A percentile compares a stretch with the other conserved stretches of the same genome.
phyloP scores from a whole-genome alignment of 2,329 filamentous ascomycete genomes.

The Nemania abortiva region DNA sequence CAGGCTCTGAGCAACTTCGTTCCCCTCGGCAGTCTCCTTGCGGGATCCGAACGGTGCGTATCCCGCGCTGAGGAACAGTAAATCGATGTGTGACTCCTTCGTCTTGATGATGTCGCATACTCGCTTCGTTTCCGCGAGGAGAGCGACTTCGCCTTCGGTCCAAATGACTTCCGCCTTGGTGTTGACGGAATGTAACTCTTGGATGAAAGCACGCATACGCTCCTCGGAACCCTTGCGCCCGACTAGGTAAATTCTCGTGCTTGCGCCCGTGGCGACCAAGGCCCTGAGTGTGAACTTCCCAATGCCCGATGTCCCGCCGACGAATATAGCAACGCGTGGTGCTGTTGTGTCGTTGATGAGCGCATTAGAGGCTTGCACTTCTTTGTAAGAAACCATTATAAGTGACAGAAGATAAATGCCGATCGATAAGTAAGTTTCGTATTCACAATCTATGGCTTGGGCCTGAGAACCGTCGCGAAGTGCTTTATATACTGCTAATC shows the following conservation, averaged over 20 bases:
- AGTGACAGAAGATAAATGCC: neutral
- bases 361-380: constrained; percentile 56
- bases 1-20: constrained; percentile 57
- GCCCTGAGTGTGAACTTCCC: constrained; percentile 56
- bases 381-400: constrained; percentile 53
- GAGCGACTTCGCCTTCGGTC: constrained; percentile 58
- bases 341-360: constrained; percentile 54
- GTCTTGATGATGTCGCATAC: constrained; percentile 55
- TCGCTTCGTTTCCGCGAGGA: constrained; percentile 57
- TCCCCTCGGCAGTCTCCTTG: constrained; percentile 56
- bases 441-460: neutral
- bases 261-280: constrained; percentile 53
- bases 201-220: constrained; percentile 51
- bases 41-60: constrained; percentile 57
- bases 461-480: too few relatives aligned
- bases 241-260: constrained; percentile 57
- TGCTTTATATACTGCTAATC: too few relatives aligned
- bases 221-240: constrained; percentile 56
- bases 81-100: constrained; percentile 55
- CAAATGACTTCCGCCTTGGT: constrained; percentile 57
- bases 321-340: constrained; percentile 58
- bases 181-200: constrained; percentile 54
- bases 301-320: constrained; percentile 61
- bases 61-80: constrained; percentile 60
- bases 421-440: neutral